Evolutionary conservation across 768 basidiomycete genomes (phyloP).

Genomic region (Phylloporus arenicola): DNA sequence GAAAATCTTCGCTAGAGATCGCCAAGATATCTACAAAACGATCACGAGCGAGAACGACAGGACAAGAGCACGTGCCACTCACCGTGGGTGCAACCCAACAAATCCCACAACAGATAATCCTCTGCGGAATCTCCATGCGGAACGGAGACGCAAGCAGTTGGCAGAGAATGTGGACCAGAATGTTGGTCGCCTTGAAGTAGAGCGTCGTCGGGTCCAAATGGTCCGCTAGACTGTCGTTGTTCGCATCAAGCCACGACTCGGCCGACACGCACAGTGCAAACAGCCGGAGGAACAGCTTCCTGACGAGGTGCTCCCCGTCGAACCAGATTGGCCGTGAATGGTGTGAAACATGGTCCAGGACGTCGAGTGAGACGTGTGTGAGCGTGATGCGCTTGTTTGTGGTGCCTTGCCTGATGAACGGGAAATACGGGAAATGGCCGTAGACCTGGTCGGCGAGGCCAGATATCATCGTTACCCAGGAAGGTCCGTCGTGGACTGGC

Average conservation of each 20-base stretch:
- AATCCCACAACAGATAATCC: constrained; percentile 17
- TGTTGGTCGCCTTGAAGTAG: constrained; percentile 41
- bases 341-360: constrained; percentile 47
- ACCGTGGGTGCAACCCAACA: constrained; percentile 13
- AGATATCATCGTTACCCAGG: constrained; percentile 48
- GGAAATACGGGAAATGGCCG: constrained; percentile 50
- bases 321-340: constrained; percentile 49
- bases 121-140: constrained; percentile 15
- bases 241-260: constrained; percentile 55
- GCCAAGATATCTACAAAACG: constrained; percentile 32
- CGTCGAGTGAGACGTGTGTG: constrained; percentile 48
- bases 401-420: constrained; percentile 44
- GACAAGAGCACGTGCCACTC: neutral
- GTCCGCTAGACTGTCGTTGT: constrained; percentile 34
- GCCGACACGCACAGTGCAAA: constrained; percentile 50
- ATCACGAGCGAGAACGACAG: constrained; percentile 1
- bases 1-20: constrained; percentile 31
- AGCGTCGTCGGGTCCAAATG: constrained; percentile 44
- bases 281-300: constrained; percentile 46
- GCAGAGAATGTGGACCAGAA: constrained; percentile 41
- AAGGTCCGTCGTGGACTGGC: constrained; percentile 32
- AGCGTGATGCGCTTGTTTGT: constrained; percentile 55
- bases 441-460: constrained; percentile 52
- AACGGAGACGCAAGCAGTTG: constrained; percentile 23
- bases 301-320: constrained; percentile 40